phyloP scores from a whole-genome alignment of 768 basidiomycete species.

The Tephrocybe sp. region DNA sequence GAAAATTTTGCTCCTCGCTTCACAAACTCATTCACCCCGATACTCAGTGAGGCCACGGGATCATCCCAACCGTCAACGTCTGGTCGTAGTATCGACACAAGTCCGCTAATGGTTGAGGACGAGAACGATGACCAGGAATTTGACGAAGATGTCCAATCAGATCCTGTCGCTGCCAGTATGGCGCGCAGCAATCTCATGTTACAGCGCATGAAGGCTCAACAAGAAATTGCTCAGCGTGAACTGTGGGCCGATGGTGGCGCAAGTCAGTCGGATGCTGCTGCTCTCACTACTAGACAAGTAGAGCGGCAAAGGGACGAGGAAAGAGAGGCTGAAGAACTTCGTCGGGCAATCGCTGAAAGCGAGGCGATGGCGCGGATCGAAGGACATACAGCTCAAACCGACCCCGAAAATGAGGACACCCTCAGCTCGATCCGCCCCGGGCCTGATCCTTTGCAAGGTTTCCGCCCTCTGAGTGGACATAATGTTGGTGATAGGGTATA shows the following conservation, averaged over 20 bases:
- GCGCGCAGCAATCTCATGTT: slow-evolving; percentile 59
- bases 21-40: slow-evolving; percentile 24
- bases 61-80: slow-evolving; percentile 11
- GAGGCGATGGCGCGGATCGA: slow-evolving; percentile 37
- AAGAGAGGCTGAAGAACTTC: slow-evolving; percentile 58
- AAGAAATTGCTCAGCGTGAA: slow-evolving; percentile 65
- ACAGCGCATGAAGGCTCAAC: slow-evolving; percentile 61
- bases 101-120: slow-evolving; percentile 8
- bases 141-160: slow-evolving; percentile 25
- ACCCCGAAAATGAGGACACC: slow-evolving; percentile 17
- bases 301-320: slow-evolving; percentile 33
- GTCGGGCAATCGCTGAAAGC: slow-evolving; percentile 61
- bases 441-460: not conserved
- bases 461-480: slow-evolving; percentile 3
- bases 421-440: slow-evolving; percentile 15
- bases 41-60: slow-evolving; percentile 6
- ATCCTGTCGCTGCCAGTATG: slow-evolving; percentile 67
- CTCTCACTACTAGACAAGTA: slow-evolving; percentile 29
- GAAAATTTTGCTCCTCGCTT: slow-evolving; percentile 22
- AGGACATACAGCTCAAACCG: slow-evolving; percentile 16
- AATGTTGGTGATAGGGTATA: slow-evolving; percentile 44
- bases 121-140: not conserved
- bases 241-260: slow-evolving; percentile 40
- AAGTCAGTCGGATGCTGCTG: slow-evolving; percentile 25
- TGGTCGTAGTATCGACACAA: slow-evolving; percentile 15